These are phyloP conservation scores for Annulohypoxylon bovei DNA, from an alignment of 495 filamentous ascomycete species.

Conservation along the genomic window DNA sequence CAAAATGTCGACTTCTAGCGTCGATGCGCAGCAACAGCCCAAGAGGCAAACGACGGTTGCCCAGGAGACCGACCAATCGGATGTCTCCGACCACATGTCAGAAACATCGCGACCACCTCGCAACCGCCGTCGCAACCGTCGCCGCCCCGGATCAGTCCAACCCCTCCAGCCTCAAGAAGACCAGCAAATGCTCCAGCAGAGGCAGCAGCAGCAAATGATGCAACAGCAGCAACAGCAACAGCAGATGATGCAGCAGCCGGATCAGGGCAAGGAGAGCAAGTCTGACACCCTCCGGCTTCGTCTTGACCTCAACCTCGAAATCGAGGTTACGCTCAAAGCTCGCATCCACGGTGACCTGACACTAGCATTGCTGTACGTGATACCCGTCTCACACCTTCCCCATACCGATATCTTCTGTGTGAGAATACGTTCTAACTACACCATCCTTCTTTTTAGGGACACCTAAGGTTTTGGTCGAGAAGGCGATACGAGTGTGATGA, in stretches of 20 bases:
- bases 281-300: constrained; percentile 74
- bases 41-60: constrained; percentile 21
- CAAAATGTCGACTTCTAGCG: constrained; percentile 40
- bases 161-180: constrained; percentile 36
- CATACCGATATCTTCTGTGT: background rate
- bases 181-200: constrained; percentile 45
- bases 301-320: constrained; percentile 82
- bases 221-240: constrained; percentile 42
- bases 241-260: constrained; percentile 39
- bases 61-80: constrained; percentile 37
- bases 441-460: constrained; percentile 17
- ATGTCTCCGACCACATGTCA: constrained; percentile 55
- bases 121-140: constrained; percentile 37
- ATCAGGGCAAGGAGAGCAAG: constrained; percentile 49
- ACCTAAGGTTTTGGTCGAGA: constrained; percentile 9
- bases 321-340: constrained; percentile 84
- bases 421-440: background rate
- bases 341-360: constrained; percentile 89
- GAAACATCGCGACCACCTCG: constrained; percentile 49
- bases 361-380: constrained; percentile 77
- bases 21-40: constrained; percentile 22
- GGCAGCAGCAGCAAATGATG: constrained; percentile 39
- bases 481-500: constrained; percentile 19
- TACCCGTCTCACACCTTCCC: background rate
- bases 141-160: constrained; percentile 36